Percentiles rank a stretch among this genome's conserved stretches.
Conservation (phyloP, 2,329 filamentous ascomycete genomes). For the Paramyrothecium sp. region DNA sequence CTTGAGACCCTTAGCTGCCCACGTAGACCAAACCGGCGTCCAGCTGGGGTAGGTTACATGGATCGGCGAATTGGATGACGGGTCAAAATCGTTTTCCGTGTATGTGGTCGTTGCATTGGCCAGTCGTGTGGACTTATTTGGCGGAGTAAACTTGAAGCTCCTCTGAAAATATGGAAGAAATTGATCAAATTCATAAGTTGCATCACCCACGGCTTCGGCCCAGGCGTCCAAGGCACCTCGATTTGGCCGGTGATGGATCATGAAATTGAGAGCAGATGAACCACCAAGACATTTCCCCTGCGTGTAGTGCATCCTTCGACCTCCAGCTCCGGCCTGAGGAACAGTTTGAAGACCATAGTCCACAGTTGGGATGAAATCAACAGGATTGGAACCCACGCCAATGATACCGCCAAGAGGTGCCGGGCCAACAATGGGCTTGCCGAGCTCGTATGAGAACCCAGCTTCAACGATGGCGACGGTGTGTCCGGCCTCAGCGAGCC, state of each 20-base stretch:
- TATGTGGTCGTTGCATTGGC: constrained; percentile 21
- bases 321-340: constrained; percentile 14
- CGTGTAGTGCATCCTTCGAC: constrained; percentile 30
- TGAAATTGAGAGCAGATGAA: constrained; percentile 33
- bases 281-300: constrained; percentile 37
- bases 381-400: constrained; percentile 14
- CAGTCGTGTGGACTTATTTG: constrained; percentile 13
- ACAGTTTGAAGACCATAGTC: constrained; percentile 29
- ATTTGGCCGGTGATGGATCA: constrained; percentile 30
- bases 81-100: constrained; percentile 21
- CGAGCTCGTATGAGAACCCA: constrained; percentile 29
- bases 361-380: constrained; percentile 15
- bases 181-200: constrained; percentile 21
- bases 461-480: constrained; percentile 38
- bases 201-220: constrained; percentile 25
- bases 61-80: constrained; percentile 15
- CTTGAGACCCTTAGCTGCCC: constrained; percentile 20
- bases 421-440: constrained; percentile 22
- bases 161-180: constrained; percentile 24
- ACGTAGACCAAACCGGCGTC: constrained; percentile 14
- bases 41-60: constrained; percentile 25
- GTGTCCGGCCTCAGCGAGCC: constrained; percentile 27
- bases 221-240: constrained; percentile 23
- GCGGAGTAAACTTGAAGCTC: constrained; percentile 21
- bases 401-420: constrained; percentile 19